Percentiles rank a stretch among this genome's conserved stretches.
Evolutionary conservation across 176 grass and related monocot genomes (phyloP).

Genomic region (Themeda triandra): DNA sequence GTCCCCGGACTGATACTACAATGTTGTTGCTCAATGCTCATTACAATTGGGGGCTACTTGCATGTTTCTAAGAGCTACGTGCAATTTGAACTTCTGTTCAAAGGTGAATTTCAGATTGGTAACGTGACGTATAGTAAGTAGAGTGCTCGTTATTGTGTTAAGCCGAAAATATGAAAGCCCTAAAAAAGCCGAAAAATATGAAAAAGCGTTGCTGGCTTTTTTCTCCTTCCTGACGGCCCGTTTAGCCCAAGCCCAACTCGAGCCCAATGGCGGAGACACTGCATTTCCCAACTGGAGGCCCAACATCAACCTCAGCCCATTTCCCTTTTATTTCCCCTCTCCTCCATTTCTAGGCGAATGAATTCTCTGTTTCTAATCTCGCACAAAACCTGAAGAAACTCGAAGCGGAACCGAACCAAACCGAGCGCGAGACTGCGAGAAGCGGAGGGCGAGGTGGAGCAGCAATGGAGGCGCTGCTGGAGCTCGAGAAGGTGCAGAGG

Average conservation of each 20-base stretch:
- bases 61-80: too few relatives aligned
- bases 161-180: background rate
- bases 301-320: background rate
- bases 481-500: conserved; percentile 64
- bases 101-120: background rate
- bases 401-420: background rate
- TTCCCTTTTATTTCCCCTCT: background rate
- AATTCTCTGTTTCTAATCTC: background rate
- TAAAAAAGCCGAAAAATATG: too few relatives aligned
- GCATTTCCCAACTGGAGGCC: background rate
- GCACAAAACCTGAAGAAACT: background rate
- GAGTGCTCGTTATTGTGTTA: background rate
- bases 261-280: too few relatives aligned
- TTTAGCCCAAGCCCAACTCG: background rate
- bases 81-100: too few relatives aligned
- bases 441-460: background rate
- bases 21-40: background rate
- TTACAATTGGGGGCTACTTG: background rate
- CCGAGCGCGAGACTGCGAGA: background rate
- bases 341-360: background rate
- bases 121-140: background rate
- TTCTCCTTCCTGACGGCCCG: background rate
- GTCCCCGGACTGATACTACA: background rate
- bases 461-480: conserved; percentile 70
- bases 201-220: background rate